These are phyloP conservation scores for Pythium monospermum DNA, from an alignment of 352 stramenopile genomes.

Conservation along the genomic window DNA sequence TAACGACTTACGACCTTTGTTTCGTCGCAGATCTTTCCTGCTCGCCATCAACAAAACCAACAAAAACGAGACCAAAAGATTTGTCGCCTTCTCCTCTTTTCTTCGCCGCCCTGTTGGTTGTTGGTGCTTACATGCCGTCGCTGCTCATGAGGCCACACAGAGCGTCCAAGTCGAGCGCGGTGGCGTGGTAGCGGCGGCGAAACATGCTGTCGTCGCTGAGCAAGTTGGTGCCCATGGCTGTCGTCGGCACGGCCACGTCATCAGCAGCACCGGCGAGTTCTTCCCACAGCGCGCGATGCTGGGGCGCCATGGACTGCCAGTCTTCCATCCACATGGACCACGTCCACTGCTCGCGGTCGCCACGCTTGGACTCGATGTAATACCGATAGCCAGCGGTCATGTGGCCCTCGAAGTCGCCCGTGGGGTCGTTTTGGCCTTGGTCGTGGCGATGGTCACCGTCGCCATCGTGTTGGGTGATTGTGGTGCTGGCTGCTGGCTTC, in stretches of 20 bases:
- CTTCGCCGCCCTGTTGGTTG: too few species aligned
- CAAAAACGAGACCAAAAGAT: too few species aligned
- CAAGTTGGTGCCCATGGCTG: too few species aligned
- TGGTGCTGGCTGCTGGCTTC: too few species aligned
- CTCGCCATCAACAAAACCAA: too few species aligned
- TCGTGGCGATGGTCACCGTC: conserved; percentile 4
- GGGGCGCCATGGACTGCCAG: conserved; percentile 20
- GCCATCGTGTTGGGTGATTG: too few species aligned
- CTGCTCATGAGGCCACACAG: conserved; percentile 5
- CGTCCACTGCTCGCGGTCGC: conserved; percentile 23
- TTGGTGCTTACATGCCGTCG: too few species aligned
- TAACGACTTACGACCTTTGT: conserved; percentile 6
- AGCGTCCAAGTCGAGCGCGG: conserved; percentile 17
- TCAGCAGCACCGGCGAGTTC: too few species aligned
- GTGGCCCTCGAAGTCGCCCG: neutral
- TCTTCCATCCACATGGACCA: conserved; percentile 22
- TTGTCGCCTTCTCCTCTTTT: too few species aligned
- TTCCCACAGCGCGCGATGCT: conserved; percentile 27
- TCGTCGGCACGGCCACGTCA: too few species aligned
- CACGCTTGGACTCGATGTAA: conserved; percentile 25
- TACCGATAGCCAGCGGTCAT: conserved; percentile 19
- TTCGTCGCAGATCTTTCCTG: too few species aligned
- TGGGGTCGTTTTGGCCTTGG: neutral
- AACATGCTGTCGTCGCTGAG: conserved; percentile 1
- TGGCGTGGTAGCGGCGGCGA: conserved; percentile 3